Evolutionary conservation across 257 asterid species (phyloP).

Genomic region (Rauvolfia tetraphylla): DNA sequence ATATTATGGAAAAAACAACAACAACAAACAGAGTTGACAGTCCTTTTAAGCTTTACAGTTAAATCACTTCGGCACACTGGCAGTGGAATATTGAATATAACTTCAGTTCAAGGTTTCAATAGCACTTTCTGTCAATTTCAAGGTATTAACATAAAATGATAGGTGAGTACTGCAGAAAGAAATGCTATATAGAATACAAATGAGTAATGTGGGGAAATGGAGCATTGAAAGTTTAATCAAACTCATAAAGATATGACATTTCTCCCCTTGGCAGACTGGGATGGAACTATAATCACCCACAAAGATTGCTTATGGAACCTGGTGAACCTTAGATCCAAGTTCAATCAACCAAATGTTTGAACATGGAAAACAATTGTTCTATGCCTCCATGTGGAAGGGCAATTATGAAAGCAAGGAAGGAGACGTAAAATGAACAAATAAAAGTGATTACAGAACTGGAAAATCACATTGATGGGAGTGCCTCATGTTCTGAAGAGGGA

Average conservation of each 20-base stretch:
- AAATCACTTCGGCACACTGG: background rate
- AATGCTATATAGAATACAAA: background rate
- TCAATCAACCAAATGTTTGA: background rate
- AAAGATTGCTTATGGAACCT: background rate
- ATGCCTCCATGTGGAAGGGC: background rate
- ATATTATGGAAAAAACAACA: no score
- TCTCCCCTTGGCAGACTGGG: background rate
- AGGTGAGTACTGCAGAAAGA: background rate
- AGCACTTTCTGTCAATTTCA: background rate
- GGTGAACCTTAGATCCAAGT: background rate
- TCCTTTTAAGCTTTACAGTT: background rate
- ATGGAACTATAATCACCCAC: background rate
- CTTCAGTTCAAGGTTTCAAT: background rate
- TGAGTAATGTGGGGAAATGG: background rate
- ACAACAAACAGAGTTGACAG: background rate
- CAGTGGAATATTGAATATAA: background rate
- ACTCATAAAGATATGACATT: background rate
- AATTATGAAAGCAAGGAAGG: background rate
- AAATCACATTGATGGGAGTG: background rate
- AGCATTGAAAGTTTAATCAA: background rate
- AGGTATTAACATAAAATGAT: background rate
- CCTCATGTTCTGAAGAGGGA: background rate
- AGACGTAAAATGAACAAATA: background rate
- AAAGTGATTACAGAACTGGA: background rate
- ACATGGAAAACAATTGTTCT: no score